phyloP scores from a whole-genome alignment of 2,329 filamentous ascomycete genomes.

The Thermoascus crustaceus region DNA sequence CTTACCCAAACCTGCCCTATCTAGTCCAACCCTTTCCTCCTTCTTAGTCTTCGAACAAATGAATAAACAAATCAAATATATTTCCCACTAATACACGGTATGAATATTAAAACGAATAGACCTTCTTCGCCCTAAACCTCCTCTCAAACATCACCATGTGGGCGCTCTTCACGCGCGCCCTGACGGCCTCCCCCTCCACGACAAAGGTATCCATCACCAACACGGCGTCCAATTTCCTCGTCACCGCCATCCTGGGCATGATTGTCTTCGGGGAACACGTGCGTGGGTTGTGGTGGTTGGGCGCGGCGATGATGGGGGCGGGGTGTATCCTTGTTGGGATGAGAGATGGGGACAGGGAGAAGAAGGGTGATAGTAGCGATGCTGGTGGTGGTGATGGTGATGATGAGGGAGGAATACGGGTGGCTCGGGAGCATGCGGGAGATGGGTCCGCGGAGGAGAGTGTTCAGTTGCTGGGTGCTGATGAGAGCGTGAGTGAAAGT shows the following conservation, averaged over 20 bases:
- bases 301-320: constrained; percentile 50
- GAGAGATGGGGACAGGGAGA: constrained; percentile 40
- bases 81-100: neutral
- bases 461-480: constrained; percentile 2
- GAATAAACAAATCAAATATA: neutral
- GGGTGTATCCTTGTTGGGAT: constrained; percentile 57
- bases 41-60: neutral
- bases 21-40: too few relatives aligned
- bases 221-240: constrained; percentile 55
- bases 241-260: constrained; percentile 52
- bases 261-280: constrained; percentile 51
- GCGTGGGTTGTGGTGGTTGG: constrained; percentile 53
- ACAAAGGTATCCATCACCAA: constrained; percentile 58
- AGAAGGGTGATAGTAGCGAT: constrained; percentile 5
- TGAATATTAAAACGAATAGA: constrained; percentile 24
- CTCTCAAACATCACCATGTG: constrained; percentile 58
- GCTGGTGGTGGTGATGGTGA: neutral
- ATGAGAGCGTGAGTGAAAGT: constrained; percentile 7
- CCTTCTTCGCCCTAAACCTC: constrained; percentile 54
- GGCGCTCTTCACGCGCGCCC: constrained; percentile 55
- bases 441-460: constrained; percentile 6
- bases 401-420: too few relatives aligned
- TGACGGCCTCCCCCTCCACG: constrained; percentile 52
- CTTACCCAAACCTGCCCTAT: too few relatives aligned
- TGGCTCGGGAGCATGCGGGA: constrained; percentile 5